Evolutionary conservation across 257 asterid species (phyloP), one percentile per base, ranked within the genome.

Genomic region (Nyctanthes arbortristis): DNA sequence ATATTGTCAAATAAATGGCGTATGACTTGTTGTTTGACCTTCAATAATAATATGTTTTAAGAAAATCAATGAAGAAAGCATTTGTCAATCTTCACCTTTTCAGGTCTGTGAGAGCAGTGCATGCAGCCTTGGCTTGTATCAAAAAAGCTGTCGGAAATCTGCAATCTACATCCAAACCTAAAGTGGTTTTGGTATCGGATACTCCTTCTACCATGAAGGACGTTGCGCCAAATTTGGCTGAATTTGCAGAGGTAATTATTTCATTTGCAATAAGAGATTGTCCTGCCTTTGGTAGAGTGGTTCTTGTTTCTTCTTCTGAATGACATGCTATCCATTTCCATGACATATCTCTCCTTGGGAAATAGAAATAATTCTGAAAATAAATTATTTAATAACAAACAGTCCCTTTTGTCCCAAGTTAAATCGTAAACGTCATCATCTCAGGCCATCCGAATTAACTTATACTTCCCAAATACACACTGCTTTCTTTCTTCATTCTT

Each of bases 71-170:
- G 58, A 45, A 31, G 59, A 33, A 49, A 31, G 39, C 28, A 4
- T 40, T 61, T 58, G 34, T 52, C 4, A 11, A 20, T 56, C 65
- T 47, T 0, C 34, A 65, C 35, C 63, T 69, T 68, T 75, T 80
- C 78, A 91, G 99, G 77, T 80, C 99, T 24, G 82, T 91, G 54
- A 85, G 93, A 76, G 97, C 96, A 56, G 87, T 69, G 67, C 89
- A 77, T 66, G 95, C 97, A 5, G 97, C 89, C 16, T 28, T 85
- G 68, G 82, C 75, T 75, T 94, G 99, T 84, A 67, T 85, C 29
- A 76, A 72, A 61, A 88, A 84, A 73, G 81, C 86, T 29, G 20
- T 82, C 29, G 37, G 61, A 37, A 79, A 78, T 75, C 61, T 83
- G 34, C 83, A 72, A 47, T 31, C 68, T 61, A 70, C 43, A 49